Percentiles rank a stretch among this genome's conserved stretches.
Evolutionary conservation across 805 yeast species (phyloP).

Genomic region (Kuraishia capsulata): DNA sequence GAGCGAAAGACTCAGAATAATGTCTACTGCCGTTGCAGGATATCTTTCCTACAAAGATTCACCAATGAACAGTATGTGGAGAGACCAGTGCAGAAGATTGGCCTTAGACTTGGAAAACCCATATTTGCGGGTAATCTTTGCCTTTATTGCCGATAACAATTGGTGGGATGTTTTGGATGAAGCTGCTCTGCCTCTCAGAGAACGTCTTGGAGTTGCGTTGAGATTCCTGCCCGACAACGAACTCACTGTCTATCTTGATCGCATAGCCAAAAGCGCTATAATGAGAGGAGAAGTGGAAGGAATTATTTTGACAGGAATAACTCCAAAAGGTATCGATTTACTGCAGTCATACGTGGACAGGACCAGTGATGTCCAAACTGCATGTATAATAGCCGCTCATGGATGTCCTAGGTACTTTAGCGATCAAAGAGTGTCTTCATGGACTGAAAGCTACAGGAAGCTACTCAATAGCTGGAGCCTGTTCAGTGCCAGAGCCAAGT

Average conservation of each 20-base stretch:
- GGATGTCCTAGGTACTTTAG: conserved; percentile 79
- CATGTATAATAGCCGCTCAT: conserved; percentile 69
- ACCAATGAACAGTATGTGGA: conserved; percentile 71
- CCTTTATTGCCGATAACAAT: conserved; percentile 85
- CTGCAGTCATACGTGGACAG: conserved; percentile 82
- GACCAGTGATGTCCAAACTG: conserved; percentile 88
- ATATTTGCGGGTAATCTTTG: conserved; percentile 84
- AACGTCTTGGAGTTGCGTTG: conserved; percentile 83
- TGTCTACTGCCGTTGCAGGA: conserved; percentile 93
- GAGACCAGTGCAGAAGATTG: conserved; percentile 82
- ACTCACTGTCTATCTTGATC: conserved; percentile 58
- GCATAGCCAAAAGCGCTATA: conserved; percentile 65
- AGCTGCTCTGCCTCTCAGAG: conserved; percentile 77
- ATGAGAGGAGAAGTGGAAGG: conserved; percentile 85
- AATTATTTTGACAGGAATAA: conserved; percentile 81
- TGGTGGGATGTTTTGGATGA: conserved; percentile 97
- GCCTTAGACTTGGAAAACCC: conserved; percentile 88
- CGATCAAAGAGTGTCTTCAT: conserved; percentile 63
- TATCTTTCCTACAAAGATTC: conserved; percentile 59
- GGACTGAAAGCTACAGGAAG: conserved; percentile 66
- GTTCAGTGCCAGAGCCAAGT: conserved; percentile 71
- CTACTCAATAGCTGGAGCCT: conserved; percentile 74
- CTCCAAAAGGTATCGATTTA: conserved; percentile 73
- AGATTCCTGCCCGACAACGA: conserved; percentile 78
- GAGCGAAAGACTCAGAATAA: conserved; percentile 60